Base-by-base conservation (phyloP, 495 filamentous ascomycete genomes). In the Talaromyces wortmannii region DNA sequence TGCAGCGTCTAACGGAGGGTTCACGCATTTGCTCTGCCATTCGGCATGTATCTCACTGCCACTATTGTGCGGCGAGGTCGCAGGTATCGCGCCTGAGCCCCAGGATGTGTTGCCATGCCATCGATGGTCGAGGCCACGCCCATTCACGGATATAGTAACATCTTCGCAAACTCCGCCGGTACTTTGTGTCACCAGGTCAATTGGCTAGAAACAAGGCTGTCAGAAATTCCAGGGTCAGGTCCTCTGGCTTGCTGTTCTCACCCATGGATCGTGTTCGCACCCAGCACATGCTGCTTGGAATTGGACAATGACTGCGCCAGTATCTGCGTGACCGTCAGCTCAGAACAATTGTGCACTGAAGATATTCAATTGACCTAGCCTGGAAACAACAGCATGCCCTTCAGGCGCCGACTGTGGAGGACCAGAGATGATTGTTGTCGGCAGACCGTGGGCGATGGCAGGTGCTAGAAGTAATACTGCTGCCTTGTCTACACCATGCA, bases 11-110 rank as follows among this genome's bases (percentile, higher is more conserved):
- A 43, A 11, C 42, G 55, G 56, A 47, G 72, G 66, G 17, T 69
- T 61, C 15, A 75, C 63, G 53, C 79, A 82, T 23, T 58, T 65
- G 30, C 75, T 71, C 15, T 68, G 62, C 79, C 79, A 83, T 30
- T 57, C 60, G n/a, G 71, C 68, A 15, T 56, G 33, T 45, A 74
- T 45, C 13, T 59, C 63, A 32, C 52, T 55, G 45, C 47, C 59
- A 0, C 57, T 36, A 31, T 68, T 58, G 2, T 66, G 65, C 18
- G 59, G 55, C 30, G 73, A 53, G 6, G 62, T 50, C 12, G 69
- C 66, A 16, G 61, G 62, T 46, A 69, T 65, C 7, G 45, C 18
- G 6, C 69, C 66, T 53, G 61, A 62, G 8, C 68, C 59, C 45
- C 64, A 59, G 16, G 63, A 70, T 50, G 67, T 66, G 32, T 68